A percentile compares a stretch with the other conserved stretches of the same genome.
These are phyloP conservation scores for Psilocybe cubensis DNA, from an alignment of 768 basidiomycete genomes.

Conservation along the genomic window DNA sequence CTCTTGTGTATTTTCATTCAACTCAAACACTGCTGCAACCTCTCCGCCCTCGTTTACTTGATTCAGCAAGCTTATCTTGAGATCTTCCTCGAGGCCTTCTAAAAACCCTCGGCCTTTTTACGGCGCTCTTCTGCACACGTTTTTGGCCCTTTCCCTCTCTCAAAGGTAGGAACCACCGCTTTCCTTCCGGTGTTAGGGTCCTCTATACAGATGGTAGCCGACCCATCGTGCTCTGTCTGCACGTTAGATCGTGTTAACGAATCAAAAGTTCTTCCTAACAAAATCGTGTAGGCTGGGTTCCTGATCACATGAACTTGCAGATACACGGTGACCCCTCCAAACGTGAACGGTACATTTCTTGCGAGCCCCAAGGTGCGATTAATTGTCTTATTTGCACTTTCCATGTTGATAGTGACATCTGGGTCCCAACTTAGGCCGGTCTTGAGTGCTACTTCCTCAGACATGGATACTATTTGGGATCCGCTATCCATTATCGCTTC, in stretches of 20 bases:
- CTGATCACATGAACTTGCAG: conserved; percentile 34
- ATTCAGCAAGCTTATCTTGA: conserved; percentile 20
- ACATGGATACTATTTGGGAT: conserved; percentile 30
- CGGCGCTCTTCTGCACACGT: not conserved
- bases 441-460: conserved; percentile 8
- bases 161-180: conserved; percentile 10
- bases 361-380: conserved; percentile 28
- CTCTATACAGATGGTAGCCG: conserved; percentile 21
- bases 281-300: too few species aligned
- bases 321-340: conserved; percentile 22
- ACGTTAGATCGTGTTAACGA: conserved; percentile 22
- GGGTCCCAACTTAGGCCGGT: conserved; percentile 19
- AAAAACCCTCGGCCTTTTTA: conserved; percentile 6
- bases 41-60: conserved; percentile 15
- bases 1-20: not conserved
- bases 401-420: conserved; percentile 24
- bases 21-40: conserved; percentile 1
- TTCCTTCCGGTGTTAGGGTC: conserved; percentile 25
- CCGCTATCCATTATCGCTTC: conserved; percentile 28
- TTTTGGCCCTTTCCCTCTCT: conserved; percentile 23
- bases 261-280: conserved; percentile 34
- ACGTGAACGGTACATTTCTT: conserved; percentile 27
- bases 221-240: conserved; percentile 17
- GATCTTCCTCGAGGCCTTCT: conserved; percentile 18
- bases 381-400: conserved; percentile 26